phyloP scores from a whole-genome alignment of 352 stramenopile species.

The Globisporangium irregulare region DNA sequence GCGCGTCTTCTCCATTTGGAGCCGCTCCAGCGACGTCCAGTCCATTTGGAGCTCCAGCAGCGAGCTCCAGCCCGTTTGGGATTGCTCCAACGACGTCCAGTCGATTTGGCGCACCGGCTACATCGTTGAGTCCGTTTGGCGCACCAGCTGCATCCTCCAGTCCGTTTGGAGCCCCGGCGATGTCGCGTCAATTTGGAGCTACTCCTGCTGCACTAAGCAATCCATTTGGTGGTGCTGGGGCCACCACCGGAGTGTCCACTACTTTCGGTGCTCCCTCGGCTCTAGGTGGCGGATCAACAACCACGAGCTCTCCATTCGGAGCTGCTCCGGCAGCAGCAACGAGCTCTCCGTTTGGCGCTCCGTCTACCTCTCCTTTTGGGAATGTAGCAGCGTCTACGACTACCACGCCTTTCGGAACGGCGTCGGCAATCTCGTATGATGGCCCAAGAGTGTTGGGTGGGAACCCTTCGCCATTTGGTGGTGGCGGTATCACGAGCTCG shows the following conservation, averaged over 20 bases:
- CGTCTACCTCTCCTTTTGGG: constrained; percentile 22
- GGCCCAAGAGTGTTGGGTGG: too few species aligned
- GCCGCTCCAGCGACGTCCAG: background rate
- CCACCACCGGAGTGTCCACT: background rate
- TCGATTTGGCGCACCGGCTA: too few species aligned
- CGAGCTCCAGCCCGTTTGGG: constrained; percentile 5
- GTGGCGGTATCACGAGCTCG: constrained; percentile 2
- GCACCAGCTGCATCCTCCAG: background rate
- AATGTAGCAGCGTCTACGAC: background rate
- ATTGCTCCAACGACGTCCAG: background rate
- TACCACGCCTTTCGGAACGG: background rate
- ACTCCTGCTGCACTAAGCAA: constrained; percentile 1
- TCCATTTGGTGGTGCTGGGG: background rate
- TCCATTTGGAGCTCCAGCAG: background rate
- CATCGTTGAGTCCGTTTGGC: background rate
- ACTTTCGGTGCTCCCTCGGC: constrained; percentile 13
- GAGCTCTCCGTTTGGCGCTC: constrained; percentile 8
- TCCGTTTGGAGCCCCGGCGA: background rate
- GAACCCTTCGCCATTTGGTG: background rate
- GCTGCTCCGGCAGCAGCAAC: background rate
- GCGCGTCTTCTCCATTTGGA: background rate
- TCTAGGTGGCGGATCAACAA: background rate
- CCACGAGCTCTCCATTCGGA: constrained; percentile 5
- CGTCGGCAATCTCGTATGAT: background rate
- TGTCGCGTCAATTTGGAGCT: too few species aligned